Conservation (phyloP, 2,329 filamentous ascomycete genomes). For the Cyphellophora europaea region DNA sequence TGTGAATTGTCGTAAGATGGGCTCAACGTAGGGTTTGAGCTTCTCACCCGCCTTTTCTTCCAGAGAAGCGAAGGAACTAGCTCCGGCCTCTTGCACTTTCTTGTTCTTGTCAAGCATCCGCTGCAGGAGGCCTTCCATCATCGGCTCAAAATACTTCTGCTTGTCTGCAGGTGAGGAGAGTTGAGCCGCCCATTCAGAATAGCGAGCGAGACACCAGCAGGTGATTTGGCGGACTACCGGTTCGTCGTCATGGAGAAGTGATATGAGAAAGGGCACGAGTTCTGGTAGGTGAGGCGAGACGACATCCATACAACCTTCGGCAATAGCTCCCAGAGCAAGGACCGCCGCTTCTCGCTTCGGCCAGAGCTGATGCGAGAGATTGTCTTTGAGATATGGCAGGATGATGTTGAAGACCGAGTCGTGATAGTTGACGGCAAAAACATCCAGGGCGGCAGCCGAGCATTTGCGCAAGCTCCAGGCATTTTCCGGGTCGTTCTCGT, state of each 20-base stretch:
- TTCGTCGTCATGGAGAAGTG: conserved; percentile 72
- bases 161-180: conserved; percentile 59
- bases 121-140: conserved; percentile 91
- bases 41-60: conserved; percentile 83
- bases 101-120: conserved; percentile 98
- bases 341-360: conserved; percentile 88
- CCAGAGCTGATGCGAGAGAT: conserved; percentile 83
- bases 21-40: conserved; percentile 74
- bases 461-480: conserved; percentile 95
- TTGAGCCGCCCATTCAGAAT: conserved; percentile 82
- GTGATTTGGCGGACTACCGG: conserved; percentile 93
- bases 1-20: conserved; percentile 88
- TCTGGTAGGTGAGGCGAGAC: conserved; percentile 86
- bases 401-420: conserved; percentile 83
- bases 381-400: conserved; percentile 82
- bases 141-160: conserved; percentile 76
- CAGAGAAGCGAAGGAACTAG: conserved; percentile 89
- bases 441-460: conserved; percentile 88
- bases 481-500: conserved; percentile 70
- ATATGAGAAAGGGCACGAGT: conserved; percentile 81
- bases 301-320: conserved; percentile 84
- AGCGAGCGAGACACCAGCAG: conserved; percentile 92
- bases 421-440: conserved; percentile 85
- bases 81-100: conserved; percentile 91
- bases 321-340: conserved; percentile 84